Base-by-base conservation (phyloP, 768 basidiomycete genomes). In the Saitozyma podzolica region DNA sequence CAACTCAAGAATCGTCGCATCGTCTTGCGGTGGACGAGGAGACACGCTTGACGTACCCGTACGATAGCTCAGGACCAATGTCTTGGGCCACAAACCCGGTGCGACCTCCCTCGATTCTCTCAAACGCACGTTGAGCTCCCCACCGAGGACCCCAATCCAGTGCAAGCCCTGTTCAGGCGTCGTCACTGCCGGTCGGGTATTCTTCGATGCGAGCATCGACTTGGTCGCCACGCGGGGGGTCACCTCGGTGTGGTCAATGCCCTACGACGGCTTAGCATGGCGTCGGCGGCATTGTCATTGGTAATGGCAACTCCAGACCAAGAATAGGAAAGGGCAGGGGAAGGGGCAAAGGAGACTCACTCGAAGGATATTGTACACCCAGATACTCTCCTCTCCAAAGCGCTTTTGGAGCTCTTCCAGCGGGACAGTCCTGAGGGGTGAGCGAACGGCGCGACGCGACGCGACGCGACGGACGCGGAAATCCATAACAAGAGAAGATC, bases 121-220 rank as follows among this genome's bases (percentile, higher is more conserved):
- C 41, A 99, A 82, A 53, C 96, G 84, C 9, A 94, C 82, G 7
- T 90, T 87, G 17, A 99, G 83, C 72, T 99, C 96, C 13, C 92
- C 90, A 41, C 92, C 88, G 37, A 98, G 85, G 9, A 98, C 88
- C 9, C 89, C 84, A 51, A 99, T 85, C 96, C 96, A 98, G 59
- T 92, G 91, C 50, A 85, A 83, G 0, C 92, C 94, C 62, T 93
- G 88, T 2, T 86, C 83, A 13, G 84, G 80, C 48, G 86, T 88
- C 7, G 84, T 89, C 20, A 97, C 86, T 0, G 89, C 85, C 41
- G 86, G 85, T 0, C 88, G 86, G 20, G 97, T 84, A 73, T 97
- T 98, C 78, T 99, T 99, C n/a, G 92, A 89, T 0, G 69, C 58
- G 9, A 65, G 50, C 67, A 64, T 60, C 17, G 61, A 63, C 42